Evolutionary conservation across 2,329 filamentous ascomycete species (phyloP).

Genomic region (Fonsecaea pedrosoi): DNA sequence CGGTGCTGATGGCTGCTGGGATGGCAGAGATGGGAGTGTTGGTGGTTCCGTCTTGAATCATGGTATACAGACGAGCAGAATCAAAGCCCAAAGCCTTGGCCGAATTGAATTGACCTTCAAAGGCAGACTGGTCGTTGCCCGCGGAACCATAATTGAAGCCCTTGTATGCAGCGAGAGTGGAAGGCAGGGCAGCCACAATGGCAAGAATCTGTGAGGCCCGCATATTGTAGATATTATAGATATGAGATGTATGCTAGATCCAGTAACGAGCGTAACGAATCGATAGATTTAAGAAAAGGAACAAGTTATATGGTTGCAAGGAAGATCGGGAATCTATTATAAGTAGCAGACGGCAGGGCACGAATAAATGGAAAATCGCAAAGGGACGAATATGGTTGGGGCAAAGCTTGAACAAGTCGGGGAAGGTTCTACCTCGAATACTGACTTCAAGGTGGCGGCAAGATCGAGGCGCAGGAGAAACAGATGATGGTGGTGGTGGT

Average conservation of each 20-base stretch:
- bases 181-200: constrained; percentile 42
- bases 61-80: constrained; percentile 65
- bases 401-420: constrained; percentile 1
- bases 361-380: constrained; percentile 1
- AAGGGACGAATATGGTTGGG: constrained; percentile 14
- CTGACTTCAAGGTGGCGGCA: constrained; percentile 16
- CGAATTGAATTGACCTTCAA: constrained; percentile 53
- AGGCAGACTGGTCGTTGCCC: constrained; percentile 52
- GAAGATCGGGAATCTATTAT: background rate
- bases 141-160: constrained; percentile 59
- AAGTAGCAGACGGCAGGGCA: background rate
- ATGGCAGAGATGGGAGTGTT: constrained; percentile 74
- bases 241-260: constrained; percentile 5
- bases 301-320: constrained; percentile 2
- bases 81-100: constrained; percentile 55
- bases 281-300: constrained; percentile 5
- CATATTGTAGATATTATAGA: constrained; percentile 32
- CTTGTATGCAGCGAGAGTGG: constrained; percentile 44
- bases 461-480: constrained; percentile 27
- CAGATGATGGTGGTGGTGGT: background rate
- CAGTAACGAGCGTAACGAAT: constrained; percentile 23
- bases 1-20: constrained; percentile 79
- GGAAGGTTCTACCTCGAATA: background rate
- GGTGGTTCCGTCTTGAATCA: constrained; percentile 66
- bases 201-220: constrained; percentile 44